These are phyloP conservation scores for Mycogone perniciosa DNA, from an alignment of 2,329 filamentous ascomycete genomes.

Conservation along the genomic window DNA sequence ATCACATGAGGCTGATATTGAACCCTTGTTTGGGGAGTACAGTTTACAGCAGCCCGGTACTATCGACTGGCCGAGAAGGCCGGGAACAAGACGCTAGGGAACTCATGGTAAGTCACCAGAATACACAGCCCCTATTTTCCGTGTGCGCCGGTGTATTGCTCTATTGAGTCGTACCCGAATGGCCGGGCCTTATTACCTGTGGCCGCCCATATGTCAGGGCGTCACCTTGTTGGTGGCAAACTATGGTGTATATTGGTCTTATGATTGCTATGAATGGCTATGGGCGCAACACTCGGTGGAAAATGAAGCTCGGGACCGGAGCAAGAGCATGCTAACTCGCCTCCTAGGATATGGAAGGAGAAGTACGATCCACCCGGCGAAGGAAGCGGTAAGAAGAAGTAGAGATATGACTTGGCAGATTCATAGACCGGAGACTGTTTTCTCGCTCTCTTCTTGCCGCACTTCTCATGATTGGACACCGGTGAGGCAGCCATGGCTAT, in stretches of 20 bases:
- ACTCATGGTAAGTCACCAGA: conserved; percentile 71
- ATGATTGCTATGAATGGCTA: neutral
- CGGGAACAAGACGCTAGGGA: conserved; percentile 85
- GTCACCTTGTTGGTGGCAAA: neutral
- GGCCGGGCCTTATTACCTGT: neutral
- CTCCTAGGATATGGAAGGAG: conserved; percentile 88
- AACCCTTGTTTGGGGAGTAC: conserved; percentile 19
- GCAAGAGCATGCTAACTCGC: conserved; percentile 2
- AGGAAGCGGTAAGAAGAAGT: conserved; percentile 35
- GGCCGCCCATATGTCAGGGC: neutral
- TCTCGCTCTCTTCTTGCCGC: neutral
- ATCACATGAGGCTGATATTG: conserved; percentile 45
- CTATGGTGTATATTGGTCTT: neutral
- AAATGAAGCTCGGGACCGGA: conserved; percentile 5
- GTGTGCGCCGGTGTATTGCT: conserved; percentile 1
- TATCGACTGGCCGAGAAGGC: conserved; percentile 85
- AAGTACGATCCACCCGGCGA: conserved; percentile 63
- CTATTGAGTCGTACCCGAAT: conserved; percentile 1
- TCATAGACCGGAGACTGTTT: neutral
- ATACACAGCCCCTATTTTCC: conserved; percentile 10
- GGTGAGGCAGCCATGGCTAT: neutral
- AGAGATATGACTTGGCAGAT: conserved; percentile 1
- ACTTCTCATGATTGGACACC: neutral
- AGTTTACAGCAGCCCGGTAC: conserved; percentile 82
- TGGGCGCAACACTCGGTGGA: no score